phyloP scores from a whole-genome alignment of 345 rosid genomes.

The Aquilaria sinensis region DNA sequence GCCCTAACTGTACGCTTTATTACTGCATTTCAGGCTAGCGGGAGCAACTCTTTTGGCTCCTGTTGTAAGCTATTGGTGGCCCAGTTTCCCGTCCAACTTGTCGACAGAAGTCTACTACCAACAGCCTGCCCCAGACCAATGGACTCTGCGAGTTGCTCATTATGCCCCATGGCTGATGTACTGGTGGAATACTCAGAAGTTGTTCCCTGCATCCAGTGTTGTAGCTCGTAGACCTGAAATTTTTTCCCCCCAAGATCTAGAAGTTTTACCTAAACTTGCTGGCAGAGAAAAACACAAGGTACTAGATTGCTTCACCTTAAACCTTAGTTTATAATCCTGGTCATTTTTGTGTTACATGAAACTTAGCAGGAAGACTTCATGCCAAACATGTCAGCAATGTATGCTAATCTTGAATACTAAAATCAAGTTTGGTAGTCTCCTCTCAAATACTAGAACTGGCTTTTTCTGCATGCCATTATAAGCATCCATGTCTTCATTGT shows the following conservation, averaged over 20 bases:
- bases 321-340: too few relatives aligned
- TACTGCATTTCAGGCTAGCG: conserved; percentile 30
- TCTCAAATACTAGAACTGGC: too few relatives aligned
- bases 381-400: not conserved
- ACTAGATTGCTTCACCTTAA: not conserved
- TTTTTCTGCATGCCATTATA: too few relatives aligned
- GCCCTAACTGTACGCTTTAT: too few relatives aligned
- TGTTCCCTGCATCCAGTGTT: conserved; percentile 33
- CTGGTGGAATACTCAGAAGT: conserved; percentile 63
- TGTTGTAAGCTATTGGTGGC: conserved; percentile 54
- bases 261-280: conserved; percentile 21
- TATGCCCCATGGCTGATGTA: conserved; percentile 39
- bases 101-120: conserved; percentile 26
- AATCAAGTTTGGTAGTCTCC: not conserved
- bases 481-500: too few relatives aligned
- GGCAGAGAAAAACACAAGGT: conserved; percentile 16
- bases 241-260: conserved; percentile 30
- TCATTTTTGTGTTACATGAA: not conserved
- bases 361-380: not conserved
- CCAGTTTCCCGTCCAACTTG: conserved; percentile 36
- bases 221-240: conserved; percentile 16
- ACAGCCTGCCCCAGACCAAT: conserved; percentile 36
- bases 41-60: conserved; percentile 48
- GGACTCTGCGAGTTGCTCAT: conserved; percentile 50
- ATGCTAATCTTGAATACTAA: not conserved